Conservation (phyloP, 2,329 filamentous ascomycete species). For the Pseudogymnoascus pannorum region DNA sequence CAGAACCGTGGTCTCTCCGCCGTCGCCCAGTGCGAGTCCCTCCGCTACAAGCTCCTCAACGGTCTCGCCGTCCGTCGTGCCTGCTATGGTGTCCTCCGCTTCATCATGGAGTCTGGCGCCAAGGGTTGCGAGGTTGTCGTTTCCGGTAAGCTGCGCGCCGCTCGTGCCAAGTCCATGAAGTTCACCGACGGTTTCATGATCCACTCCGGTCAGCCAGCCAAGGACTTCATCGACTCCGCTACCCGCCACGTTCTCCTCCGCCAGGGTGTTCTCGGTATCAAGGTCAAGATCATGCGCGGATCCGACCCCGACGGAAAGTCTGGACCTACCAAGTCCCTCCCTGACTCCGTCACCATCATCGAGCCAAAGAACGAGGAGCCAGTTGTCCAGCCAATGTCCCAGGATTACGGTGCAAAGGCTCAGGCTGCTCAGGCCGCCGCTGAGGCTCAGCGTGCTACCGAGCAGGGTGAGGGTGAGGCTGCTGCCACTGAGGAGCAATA, state of each 20-base stretch:
- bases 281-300: constrained; percentile 99
- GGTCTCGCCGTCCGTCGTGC: constrained; percentile 96
- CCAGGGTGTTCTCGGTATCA: constrained; percentile 99
- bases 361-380: constrained; percentile 99
- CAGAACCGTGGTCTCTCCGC: constrained; percentile 99
- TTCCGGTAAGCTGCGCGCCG: constrained; percentile 96
- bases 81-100: constrained; percentile 99
- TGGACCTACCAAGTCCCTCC: constrained; percentile 92
- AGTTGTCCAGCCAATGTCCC: constrained; percentile 88
- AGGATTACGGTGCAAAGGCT: constrained; percentile 98
- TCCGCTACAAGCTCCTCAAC: constrained; percentile 99
- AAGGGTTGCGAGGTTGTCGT: constrained; percentile 99
- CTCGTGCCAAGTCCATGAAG: constrained; percentile 99
- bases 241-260: constrained; percentile 99
- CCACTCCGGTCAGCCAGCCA: constrained; percentile 98
- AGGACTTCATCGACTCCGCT: constrained; percentile 98
- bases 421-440: constrained; percentile 61
- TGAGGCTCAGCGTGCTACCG: constrained; percentile 48
- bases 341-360: constrained; percentile 98
- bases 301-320: constrained; percentile 99
- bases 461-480: constrained; percentile 46
- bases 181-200: constrained; percentile 99
- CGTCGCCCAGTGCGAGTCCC: constrained; percentile 99
- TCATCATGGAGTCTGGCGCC: constrained; percentile 99
- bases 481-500: constrained; percentile 32